Conservation (phyloP, 2,329 filamentous ascomycete genomes). For the Colletotrichum gloeosporioides region DNA sequence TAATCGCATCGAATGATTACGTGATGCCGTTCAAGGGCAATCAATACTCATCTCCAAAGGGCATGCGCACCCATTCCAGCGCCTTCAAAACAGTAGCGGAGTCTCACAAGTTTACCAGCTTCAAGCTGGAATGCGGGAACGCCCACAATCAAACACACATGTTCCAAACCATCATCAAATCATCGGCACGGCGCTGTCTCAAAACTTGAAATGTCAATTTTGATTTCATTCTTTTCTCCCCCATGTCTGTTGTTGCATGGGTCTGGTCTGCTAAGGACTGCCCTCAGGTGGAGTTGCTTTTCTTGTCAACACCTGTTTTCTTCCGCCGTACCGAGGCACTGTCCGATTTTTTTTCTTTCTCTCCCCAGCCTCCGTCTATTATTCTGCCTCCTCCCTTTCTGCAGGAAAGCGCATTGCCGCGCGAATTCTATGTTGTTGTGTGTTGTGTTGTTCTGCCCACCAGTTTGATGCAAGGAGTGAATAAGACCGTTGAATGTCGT, state of each 20-base stretch:
- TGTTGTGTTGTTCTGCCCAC: not conserved
- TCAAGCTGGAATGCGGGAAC: not conserved
- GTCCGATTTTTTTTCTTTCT: not conserved
- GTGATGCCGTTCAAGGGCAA: not conserved
- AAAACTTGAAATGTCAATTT: not conserved
- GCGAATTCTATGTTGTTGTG: slow-evolving; percentile 7
- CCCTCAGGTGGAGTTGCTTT: not conserved
- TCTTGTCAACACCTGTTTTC: not conserved
- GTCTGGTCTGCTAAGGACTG: not conserved
- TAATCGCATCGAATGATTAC: not conserved
- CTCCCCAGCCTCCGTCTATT: slow-evolving; percentile 10
- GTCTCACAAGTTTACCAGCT: not conserved
- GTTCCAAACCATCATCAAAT: not conserved
- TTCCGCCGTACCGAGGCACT: not conserved
- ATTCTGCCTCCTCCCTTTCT: not conserved
- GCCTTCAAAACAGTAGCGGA: not conserved
- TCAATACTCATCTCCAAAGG: not conserved
- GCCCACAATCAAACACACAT: not conserved
- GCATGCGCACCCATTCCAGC: not conserved
- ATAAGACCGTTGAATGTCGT: slow-evolving; percentile 21
- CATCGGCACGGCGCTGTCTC: not conserved
- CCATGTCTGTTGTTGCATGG: not conserved
- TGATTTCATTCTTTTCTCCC: not conserved
- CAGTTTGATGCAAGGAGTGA: slow-evolving; percentile 21
- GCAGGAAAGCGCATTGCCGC: not conserved